Base-by-base conservation (phyloP, 805 yeast species). In the Torulaspora delbrueckii region DNA sequence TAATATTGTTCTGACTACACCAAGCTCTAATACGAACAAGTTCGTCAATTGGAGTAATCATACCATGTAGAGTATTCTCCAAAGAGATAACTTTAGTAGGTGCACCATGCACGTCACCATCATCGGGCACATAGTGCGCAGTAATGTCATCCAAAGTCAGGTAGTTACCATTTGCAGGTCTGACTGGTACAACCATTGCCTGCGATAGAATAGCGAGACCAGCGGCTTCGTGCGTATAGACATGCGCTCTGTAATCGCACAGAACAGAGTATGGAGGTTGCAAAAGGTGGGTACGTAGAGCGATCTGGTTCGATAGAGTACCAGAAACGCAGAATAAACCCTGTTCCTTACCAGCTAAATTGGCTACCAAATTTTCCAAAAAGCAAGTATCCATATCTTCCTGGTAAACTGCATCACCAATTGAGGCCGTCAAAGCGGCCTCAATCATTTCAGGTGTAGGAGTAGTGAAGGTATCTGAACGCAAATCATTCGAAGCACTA, bases 61-160 rank as follows among this genome's bases (percentile, higher is more conserved):
- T 73, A 19, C 98, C 98, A 56, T 85, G 90, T 40, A 89, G 59
- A 3, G 97, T 90, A 70, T 90, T 90, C 62, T 90, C 98, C 55
- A 91, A 72, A 5, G 91, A 82, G 55, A 90, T 77, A 36, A 91
- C 76, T 58, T 77, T 80, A 5, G 96, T 91, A 40, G 97, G 96
- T 2, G 96, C 96, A 32, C 75, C 76, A 63, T 90, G 96, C 54
- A 88, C 81, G 59, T 88, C 91, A 26, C 86, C 90, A 56, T 83
- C 89, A 53, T 84, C 86, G 12, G 82, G 79, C 33, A 78, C 71
- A 53, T 74, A 77, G 51, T 77, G 70, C n/a, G 73, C 74, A 50
- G 75, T 65, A 45, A 90, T 76, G 58, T 90, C 97, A 52, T 86
- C 93, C 45, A 88, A 63, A 3, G 96, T 89, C 59, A 90, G 57